phyloP scores from a whole-genome alignment of 768 basidiomycete genomes.

The Hypsizygus marmoreus region DNA sequence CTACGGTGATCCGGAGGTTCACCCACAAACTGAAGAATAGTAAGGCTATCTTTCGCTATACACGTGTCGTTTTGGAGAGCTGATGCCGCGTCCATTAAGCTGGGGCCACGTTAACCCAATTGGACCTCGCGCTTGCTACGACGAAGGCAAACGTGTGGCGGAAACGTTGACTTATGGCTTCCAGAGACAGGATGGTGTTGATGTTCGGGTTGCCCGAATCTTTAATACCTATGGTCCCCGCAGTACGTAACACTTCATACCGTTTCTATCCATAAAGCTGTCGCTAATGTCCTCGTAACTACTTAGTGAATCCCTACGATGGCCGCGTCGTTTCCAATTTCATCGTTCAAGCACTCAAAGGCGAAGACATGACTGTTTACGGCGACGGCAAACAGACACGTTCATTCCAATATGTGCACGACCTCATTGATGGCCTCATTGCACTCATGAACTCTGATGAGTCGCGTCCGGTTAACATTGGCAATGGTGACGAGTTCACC shows the following conservation, averaged over 20 bases:
- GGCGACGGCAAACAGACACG: constrained; percentile 93
- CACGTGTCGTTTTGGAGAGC: constrained; percentile 17
- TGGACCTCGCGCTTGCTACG: constrained; percentile 98
- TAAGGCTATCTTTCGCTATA: constrained; percentile 39
- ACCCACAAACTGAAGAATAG: constrained; percentile 97
- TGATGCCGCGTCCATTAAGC: constrained; percentile 49
- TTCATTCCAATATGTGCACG: constrained; percentile 98
- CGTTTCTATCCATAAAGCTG: constrained; percentile 5
- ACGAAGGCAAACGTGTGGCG: constrained; percentile 98
- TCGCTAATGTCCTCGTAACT: constrained; percentile 24
- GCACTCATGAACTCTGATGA: constrained; percentile 94
- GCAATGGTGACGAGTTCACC: constrained; percentile 93
- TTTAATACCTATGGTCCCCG: constrained; percentile 96
- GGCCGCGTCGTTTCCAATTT: constrained; percentile 99
- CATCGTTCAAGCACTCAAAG: constrained; percentile 94
- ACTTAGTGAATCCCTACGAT: constrained; percentile 89
- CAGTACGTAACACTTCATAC: constrained; percentile 46
- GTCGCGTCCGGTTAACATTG: constrained; percentile 94
- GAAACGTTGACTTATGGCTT: constrained; percentile 98
- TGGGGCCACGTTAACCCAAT: constrained; percentile 99
- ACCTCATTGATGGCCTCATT: constrained; percentile 92
- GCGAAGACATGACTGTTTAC: constrained; percentile 96
- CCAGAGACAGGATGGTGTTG: constrained; percentile 91
- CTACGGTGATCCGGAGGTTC: constrained; percentile 97
- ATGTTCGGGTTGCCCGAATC: constrained; percentile 96